Percentiles rank a stretch among this genome's conserved stretches.
These are phyloP conservation scores for Lecanicillium sp. DNA, from an alignment of 2,329 filamentous ascomycete genomes.

Conservation along the genomic window DNA sequence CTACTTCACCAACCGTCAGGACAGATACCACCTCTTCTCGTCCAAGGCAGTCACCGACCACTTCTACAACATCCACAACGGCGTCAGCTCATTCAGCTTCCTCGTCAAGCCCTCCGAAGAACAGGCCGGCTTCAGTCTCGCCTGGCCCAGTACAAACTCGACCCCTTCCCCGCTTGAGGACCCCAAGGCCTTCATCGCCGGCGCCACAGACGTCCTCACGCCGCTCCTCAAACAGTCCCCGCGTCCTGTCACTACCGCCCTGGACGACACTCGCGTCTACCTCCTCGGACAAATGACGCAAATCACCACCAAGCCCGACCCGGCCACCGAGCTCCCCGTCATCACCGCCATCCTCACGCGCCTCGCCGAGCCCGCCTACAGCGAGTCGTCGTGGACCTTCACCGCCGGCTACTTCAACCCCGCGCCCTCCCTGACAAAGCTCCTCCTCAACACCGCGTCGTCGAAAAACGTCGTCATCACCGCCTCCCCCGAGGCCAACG, in stretches of 20 bases:
- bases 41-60: conserved; percentile 76
- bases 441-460: conserved; percentile 70
- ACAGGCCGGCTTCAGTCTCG: conserved; percentile 51
- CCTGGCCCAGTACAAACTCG: conserved; percentile 72
- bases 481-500: conserved; percentile 88
- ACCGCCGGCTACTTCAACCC: conserved; percentile 99
- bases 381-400: conserved; percentile 81
- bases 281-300: conserved; percentile 85
- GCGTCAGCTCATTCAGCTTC: conserved; percentile 76
- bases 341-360: conserved; percentile 67
- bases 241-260: conserved; percentile 21
- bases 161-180: conserved; percentile 68
- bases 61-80: conserved; percentile 70
- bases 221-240: conserved; percentile 54
- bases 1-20: conserved; percentile 94
- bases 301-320: conserved; percentile 69
- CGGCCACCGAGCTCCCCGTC: conserved; percentile 82
- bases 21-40: conserved; percentile 87
- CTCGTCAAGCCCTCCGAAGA: conserved; percentile 59
- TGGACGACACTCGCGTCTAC: conserved; percentile 67
- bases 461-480: conserved; percentile 77
- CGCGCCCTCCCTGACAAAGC: conserved; percentile 71
- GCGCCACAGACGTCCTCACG: conserved; percentile 60
- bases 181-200: conserved; percentile 61
- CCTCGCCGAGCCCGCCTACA: conserved; percentile 57